A percentile compares a stretch with the other conserved stretches of the same genome.
phyloP scores from a whole-genome alignment of 306 rosid genomes.

The Erythrophleum fordii region DNA sequence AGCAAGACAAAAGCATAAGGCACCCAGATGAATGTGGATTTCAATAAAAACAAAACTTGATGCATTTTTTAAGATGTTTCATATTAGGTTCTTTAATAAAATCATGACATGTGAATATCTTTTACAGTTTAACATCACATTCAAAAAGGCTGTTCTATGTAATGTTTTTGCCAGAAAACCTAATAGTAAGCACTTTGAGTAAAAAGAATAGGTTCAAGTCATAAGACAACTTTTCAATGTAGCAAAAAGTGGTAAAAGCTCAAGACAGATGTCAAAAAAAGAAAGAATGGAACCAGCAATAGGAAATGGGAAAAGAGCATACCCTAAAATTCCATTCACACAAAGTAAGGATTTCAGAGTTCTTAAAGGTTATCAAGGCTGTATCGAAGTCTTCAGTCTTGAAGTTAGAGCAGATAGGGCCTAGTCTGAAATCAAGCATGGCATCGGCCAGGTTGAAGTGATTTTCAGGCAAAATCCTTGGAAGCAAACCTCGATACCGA shows the following conservation, averaged over 20 bases:
- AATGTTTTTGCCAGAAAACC: too few species aligned
- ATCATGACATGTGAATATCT: background rate
- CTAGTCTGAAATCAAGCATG: slow-evolving; percentile 76
- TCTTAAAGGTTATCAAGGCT: slow-evolving; percentile 68
- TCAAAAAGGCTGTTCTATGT: too few species aligned
- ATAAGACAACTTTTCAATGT: background rate
- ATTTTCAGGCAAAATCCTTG: slow-evolving; percentile 54
- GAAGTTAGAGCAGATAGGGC: slow-evolving; percentile 42
- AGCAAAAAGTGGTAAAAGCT: background rate
- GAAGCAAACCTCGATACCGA: slow-evolving; percentile 61
- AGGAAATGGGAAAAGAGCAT: slow-evolving; percentile 20
- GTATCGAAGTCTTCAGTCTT: slow-evolving; percentile 65
- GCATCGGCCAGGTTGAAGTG: slow-evolving; percentile 76
- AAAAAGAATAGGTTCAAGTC: background rate
- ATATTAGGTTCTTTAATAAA: background rate
- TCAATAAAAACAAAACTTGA: background rate
- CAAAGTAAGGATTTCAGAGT: slow-evolving; percentile 61
- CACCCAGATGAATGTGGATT: background rate
- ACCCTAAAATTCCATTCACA: slow-evolving; percentile 86
- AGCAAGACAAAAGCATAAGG: background rate
- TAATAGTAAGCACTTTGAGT: background rate
- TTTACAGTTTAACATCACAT: background rate
- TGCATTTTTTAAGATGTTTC: background rate
- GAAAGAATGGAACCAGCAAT: background rate
- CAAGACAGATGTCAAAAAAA: background rate